Conservation (phyloP, 2,329 filamentous ascomycete species). For the Capronia coronata region DNA sequence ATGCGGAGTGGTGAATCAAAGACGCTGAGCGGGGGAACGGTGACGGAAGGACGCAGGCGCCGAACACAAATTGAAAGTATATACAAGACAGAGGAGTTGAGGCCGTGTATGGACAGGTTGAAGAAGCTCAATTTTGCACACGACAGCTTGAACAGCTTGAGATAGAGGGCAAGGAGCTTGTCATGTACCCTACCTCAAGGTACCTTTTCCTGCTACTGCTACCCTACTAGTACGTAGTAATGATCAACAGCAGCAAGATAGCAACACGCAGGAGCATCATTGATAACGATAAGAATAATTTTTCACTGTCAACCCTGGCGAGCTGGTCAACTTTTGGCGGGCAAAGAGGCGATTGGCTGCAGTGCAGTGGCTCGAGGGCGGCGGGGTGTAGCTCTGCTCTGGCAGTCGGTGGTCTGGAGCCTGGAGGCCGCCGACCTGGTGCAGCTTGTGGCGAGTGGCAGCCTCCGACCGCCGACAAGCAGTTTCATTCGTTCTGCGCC, state of each 20-base stretch:
- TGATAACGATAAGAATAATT: slow-evolving; percentile 22
- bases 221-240: not conserved
- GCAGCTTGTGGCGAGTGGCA: not conserved
- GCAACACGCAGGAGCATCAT: not conserved
- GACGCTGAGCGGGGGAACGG: not conserved
- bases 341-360: not conserved
- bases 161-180: not conserved
- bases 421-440: not conserved
- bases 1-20: slow-evolving; percentile 13
- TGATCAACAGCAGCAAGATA: not conserved
- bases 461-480: not conserved
- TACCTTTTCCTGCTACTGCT: not conserved
- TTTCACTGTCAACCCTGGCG: not conserved
- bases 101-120: not conserved
- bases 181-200: no score
- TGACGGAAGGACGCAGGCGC: not conserved
- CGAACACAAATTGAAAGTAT: not conserved
- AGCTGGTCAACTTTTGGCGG: slow-evolving; percentile 6
- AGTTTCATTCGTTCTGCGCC: not conserved
- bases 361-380: not conserved
- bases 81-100: not conserved
- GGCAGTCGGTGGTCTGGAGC: not conserved
- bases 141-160: not conserved
- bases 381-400: not conserved
- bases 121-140: slow-evolving; percentile 1